These are phyloP conservation scores for Metschnikowia cerradonensis DNA, from an alignment of 805 yeast species.

Conservation along the genomic window DNA sequence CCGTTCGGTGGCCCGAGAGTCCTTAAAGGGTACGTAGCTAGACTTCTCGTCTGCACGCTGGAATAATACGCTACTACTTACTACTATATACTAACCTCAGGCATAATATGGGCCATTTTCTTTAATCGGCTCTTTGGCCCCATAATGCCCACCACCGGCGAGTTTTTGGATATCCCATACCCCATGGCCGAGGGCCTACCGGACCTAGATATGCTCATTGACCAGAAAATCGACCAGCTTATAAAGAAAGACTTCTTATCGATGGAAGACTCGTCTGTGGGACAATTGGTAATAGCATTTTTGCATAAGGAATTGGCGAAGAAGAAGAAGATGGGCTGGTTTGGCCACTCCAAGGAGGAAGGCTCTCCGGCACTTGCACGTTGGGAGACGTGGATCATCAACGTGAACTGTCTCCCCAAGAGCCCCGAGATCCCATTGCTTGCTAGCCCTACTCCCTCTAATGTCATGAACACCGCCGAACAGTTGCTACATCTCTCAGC, in stretches of 20 bases:
- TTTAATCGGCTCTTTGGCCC: conserved; percentile 69
- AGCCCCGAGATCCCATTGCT: conserved; percentile 4
- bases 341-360: conserved; percentile 33
- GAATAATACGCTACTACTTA: background rate
- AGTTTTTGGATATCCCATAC: conserved; percentile 56
- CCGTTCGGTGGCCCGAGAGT: conserved; percentile 50
- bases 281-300: conserved; percentile 37
- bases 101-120: conserved; percentile 61
- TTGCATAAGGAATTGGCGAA: conserved; percentile 36
- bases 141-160: conserved; percentile 50
- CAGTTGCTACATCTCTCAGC: conserved; percentile 27
- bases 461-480: conserved; percentile 20
- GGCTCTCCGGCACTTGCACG: conserved; percentile 37
- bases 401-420: conserved; percentile 42
- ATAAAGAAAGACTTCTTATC: conserved; percentile 26
- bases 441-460: conserved; percentile 4
- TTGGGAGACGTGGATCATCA: conserved; percentile 73
- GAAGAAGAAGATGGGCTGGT: conserved; percentile 52
- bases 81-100: conserved; percentile 26
- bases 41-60: background rate
- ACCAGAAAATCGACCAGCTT: conserved; percentile 31
- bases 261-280: conserved; percentile 19
- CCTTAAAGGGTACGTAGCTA: conserved; percentile 44
- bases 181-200: conserved; percentile 46
- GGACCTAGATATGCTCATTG: conserved; percentile 46